Evolutionary conservation across 225 moss, liverwort and hornwort species (phyloP).

Genomic region (Pleurozium schreberi): DNA sequence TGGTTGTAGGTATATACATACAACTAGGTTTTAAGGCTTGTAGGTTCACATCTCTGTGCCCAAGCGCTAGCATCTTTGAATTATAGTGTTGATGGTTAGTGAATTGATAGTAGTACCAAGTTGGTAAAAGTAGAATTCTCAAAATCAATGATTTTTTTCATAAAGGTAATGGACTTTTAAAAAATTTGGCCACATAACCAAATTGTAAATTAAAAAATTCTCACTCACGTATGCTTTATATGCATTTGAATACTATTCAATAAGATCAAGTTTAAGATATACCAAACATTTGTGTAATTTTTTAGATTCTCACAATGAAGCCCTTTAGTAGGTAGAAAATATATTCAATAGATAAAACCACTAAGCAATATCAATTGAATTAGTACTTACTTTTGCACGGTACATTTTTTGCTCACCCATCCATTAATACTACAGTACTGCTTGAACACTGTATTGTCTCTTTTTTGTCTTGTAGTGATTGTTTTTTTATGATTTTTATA

Average conservation of each 20-base stretch:
- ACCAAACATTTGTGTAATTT: neutral
- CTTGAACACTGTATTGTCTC: neutral
- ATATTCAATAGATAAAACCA: no score
- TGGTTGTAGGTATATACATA: no score
- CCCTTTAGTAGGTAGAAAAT: neutral
- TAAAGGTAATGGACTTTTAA: neutral
- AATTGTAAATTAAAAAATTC: neutral
- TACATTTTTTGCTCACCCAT: neutral
- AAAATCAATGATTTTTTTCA: neutral
- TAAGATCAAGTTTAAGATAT: neutral
- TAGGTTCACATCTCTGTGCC: no score
- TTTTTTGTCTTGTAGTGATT: neutral
- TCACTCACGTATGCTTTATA: neutral
- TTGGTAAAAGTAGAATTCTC: neutral
- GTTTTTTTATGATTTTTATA: neutral
- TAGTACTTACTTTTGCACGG: neutral
- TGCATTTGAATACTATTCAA: neutral
- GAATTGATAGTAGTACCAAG: neutral
- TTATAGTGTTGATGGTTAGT: neutral
- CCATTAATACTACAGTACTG: neutral
- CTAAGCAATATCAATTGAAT: neutral
- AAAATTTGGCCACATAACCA: rapidly evolving
- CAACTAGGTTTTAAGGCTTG: no score
- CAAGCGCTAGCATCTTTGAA: no score
- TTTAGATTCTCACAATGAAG: neutral